phyloP scores from a whole-genome alignment of 371 early-diverging fungal species.

The Zancudomyces culisetae region DNA sequence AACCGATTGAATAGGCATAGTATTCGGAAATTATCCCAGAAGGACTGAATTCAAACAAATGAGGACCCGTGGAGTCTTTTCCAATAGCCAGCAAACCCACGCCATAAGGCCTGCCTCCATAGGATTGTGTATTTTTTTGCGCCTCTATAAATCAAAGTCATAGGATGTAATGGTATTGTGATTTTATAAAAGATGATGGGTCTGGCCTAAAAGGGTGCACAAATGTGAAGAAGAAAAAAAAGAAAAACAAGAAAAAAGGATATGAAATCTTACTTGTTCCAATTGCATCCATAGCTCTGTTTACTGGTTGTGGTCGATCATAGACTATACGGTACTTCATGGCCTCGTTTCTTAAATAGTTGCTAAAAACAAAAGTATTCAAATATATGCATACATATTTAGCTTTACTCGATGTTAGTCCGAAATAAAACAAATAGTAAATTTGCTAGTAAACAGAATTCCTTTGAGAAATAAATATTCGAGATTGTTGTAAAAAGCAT shows the following conservation, averaged over 20 bases:
- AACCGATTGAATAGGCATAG: constrained; percentile 85
- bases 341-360: constrained; percentile 86
- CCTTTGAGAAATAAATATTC: too few relatives aligned
- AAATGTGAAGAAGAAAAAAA: too few relatives aligned
- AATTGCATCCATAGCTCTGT: constrained; percentile 66
- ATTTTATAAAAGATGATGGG: too few relatives aligned
- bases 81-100: constrained; percentile 90
- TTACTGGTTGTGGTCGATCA: constrained; percentile 74
- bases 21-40: constrained; percentile 89
- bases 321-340: constrained; percentile 83
- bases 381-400: too few relatives aligned
- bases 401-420: too few relatives aligned
- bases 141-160: too few relatives aligned
- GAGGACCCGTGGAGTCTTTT: constrained; percentile 79
- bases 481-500: too few relatives aligned
- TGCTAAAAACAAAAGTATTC: too few relatives aligned
- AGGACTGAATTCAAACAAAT: constrained; percentile 85
- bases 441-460: too few relatives aligned
- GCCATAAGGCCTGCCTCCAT: constrained; percentile 93
- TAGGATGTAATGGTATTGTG: too few relatives aligned
- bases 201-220: too few relatives aligned
- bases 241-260: constrained; percentile 26
- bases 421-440: too few relatives aligned
- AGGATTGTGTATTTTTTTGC: constrained; percentile 89
- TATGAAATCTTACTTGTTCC: constrained; percentile 36